Evolutionary conservation across 1,139 yeast species (phyloP), one percentile per base, ranked within the genome.

Genomic region (Lodderomyces elongisporus): DNA sequence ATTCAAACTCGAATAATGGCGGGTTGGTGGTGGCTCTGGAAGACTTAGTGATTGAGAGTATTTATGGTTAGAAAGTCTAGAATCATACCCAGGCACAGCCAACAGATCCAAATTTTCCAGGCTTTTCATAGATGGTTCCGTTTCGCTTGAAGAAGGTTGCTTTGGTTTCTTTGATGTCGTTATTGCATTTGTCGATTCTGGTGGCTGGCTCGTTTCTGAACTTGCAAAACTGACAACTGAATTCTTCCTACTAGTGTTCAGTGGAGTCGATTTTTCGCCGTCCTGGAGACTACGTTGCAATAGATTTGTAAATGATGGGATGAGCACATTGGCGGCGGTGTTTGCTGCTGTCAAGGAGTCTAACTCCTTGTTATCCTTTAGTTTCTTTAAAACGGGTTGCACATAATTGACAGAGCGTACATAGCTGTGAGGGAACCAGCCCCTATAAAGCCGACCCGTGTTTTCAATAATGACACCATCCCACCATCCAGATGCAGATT

Each of bases 401-500:
- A 67, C 72, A 42, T 67, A 66, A 43, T 66, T 62, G 18, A 68
- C 73, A 1, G 70, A 58, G 30, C 74, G 62, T 13, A 75, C 76
- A 52, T 70, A 74, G 34, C 70, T 70, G 35, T 67, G 68, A n/a
- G 89, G 88, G 54, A 82, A 79, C 91, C 91, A 82, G 41, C 91
- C 91, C 47, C 89, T 62, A 12, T 60, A 54, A 8, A 70, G 56
- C 12, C 63, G 72, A 28, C 74, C 74, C 17, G 47, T 52, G 5
- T 40, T 54, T 31, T 55, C 61, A 9, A 72, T 49, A 2, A 67
- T 50, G 8, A 79, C 68, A 3, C 89, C 89, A 51, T 82, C 91
- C 85, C 88, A 80, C 93, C 93, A 83, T 2, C 83, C 82, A 2
- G 71, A 52, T 20, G 70, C 73, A 6, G 74, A 61, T 41, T 77